These are phyloP conservation scores for Scedosporium dehoogii DNA, from an alignment of 2,329 filamentous ascomycete species.

Conservation along the genomic window DNA sequence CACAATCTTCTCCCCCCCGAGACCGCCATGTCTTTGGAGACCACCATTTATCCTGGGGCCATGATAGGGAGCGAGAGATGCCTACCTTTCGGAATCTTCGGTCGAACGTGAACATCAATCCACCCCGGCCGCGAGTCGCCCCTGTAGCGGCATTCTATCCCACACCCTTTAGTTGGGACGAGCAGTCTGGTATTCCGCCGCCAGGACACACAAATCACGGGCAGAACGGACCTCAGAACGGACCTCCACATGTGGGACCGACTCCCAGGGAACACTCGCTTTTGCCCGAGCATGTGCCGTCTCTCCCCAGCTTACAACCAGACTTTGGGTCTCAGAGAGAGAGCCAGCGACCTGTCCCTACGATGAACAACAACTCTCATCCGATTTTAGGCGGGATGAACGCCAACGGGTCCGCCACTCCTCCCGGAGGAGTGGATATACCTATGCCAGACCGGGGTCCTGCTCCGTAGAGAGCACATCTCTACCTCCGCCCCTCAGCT, in stretches of 20 bases:
- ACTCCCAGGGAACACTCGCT: background rate
- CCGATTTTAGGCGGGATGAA: background rate
- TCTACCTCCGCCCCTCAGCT: background rate
- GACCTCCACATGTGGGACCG: background rate
- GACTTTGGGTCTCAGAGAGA: background rate
- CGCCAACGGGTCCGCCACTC: background rate
- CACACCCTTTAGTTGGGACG: background rate
- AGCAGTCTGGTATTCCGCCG: background rate
- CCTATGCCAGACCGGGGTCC: slow-evolving; percentile 3
- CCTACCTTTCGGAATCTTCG: background rate
- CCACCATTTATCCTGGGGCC: background rate
- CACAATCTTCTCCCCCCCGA: background rate
- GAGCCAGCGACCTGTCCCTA: background rate
- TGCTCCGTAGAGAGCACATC: background rate
- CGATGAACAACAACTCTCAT: background rate
- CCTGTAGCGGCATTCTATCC: background rate
- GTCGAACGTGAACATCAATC: background rate
- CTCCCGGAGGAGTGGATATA: background rate
- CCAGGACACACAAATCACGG: background rate
- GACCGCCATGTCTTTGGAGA: slow-evolving; percentile 1
- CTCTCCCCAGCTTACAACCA: background rate
- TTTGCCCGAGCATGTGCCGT: background rate
- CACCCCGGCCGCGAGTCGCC: background rate
- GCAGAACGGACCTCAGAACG: background rate
- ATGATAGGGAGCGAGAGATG: background rate